Base-by-base conservation (phyloP, 768 basidiomycete species). In the Suillus brevipes region DNA sequence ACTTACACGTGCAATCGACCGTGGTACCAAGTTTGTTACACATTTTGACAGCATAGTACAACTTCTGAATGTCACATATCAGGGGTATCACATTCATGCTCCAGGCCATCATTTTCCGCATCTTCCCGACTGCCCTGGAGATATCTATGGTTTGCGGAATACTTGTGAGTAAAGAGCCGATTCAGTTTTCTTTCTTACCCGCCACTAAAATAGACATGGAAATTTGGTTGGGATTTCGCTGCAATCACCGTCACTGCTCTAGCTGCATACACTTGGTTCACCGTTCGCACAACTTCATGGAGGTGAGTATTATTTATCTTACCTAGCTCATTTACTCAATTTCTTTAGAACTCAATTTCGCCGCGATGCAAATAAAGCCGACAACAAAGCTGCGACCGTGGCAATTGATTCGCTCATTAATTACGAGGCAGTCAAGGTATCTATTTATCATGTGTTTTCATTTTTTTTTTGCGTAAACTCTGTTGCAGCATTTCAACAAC, bases 91-190 rank as follows among this genome's bases (percentile, higher is more conserved):
- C 95, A 0, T 99, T 99, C 78, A 85, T 99, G 31, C 79, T 99
- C 6, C 93, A 94, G 67, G 92, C 97, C 1, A 88, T 99, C 47
- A 83, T 99, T 9, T 99, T 99, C 74, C 91, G 97, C 20, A 93
- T 99, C 55, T 91, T 91, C 0, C 97, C 97, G 0, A 99, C 97
- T 0, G 97, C 97, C 1, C 79, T 99, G 60, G 97, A 99, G 75
- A 97, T 99, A 68, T 86, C 89, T 4, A 89, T 99, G 83, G 97
- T 99, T 50, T 99, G 96, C 79, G 97, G 96, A 59, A 99, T 99
- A 66, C 78, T 99, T 78, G 96, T 95, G 70, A 28, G 90, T 76
- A 43, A 49, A 56, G 60, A 31, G 6, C 9, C 31, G 45, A 34
- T 52, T 10, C 18, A 23, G 16, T 28, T 20, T 43, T 0, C 58